Percentiles rank a stretch among this genome's conserved stretches.
Evolutionary conservation across 2,329 filamentous ascomycete genomes (phyloP).

Genomic region (Metarhizium sp.): DNA sequence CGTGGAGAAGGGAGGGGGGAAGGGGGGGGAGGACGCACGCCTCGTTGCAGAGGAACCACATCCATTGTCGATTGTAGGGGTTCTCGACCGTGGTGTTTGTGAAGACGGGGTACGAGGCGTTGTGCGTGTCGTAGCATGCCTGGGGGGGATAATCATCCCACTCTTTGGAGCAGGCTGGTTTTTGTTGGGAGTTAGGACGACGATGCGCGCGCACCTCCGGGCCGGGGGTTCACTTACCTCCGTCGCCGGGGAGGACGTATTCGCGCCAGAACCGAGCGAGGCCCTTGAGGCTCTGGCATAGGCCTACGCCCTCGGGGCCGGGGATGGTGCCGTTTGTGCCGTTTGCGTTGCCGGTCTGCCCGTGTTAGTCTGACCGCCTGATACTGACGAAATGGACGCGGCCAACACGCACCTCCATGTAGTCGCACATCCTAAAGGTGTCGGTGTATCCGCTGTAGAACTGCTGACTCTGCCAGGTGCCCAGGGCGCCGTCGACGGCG

Average conservation of each 20-base stretch:
- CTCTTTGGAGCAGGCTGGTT: constrained; percentile 36
- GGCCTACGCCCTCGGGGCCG: constrained; percentile 36
- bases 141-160: constrained; percentile 27
- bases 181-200: background rate
- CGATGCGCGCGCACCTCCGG: background rate
- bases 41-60: constrained; percentile 55
- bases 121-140: constrained; percentile 6
- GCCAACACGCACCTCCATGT: constrained; percentile 14
- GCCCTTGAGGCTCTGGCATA: constrained; percentile 41
- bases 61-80: constrained; percentile 39
- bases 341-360: constrained; percentile 3
- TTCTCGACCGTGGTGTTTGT: constrained; percentile 39
- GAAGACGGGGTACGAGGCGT: constrained; percentile 32
- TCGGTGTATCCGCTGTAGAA: constrained; percentile 23
- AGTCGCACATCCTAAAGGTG: constrained; percentile 28
- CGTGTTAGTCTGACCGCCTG: background rate
- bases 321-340: constrained; percentile 1
- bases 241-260: constrained; percentile 28
- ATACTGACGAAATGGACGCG: background rate
- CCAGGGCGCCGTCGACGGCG: constrained; percentile 17
- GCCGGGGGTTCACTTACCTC: constrained; percentile 26
- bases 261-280: constrained; percentile 45
- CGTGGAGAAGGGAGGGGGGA: constrained; percentile 16
- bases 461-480: constrained; percentile 26
- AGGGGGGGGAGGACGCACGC: constrained; percentile 31